phyloP scores from a whole-genome alignment of 192 early-diverging fungal species.

The Piromyces sp. region DNA sequence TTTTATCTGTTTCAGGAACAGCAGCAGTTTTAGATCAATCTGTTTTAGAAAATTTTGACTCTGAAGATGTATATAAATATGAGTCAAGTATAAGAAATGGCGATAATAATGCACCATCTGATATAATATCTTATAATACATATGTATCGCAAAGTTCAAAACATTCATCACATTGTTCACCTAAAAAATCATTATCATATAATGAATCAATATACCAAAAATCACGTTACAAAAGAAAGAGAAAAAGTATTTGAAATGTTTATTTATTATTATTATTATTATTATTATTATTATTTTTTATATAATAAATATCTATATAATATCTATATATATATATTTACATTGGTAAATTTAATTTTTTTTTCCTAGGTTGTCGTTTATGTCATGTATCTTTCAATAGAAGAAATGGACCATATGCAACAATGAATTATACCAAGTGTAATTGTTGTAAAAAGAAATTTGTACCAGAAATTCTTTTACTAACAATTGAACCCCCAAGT shows the following conservation, averaged over 20 bases:
- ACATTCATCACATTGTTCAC: neutral
- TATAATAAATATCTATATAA: no score
- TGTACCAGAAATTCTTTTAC: slow-evolving; percentile 57
- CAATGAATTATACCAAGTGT: slow-evolving; percentile 50
- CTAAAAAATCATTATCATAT: neutral
- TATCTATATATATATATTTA: no score
- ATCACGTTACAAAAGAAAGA: neutral
- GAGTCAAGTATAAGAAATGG: neutral
- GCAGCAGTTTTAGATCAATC: slow-evolving; percentile 37
- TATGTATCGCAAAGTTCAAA: neutral
- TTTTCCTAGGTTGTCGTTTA: slow-evolving; percentile 19
- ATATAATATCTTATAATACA: neutral
- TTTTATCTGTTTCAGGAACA: slow-evolving; percentile 54
- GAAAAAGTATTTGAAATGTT: neutral
- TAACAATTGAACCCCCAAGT: slow-evolving; percentile 53
- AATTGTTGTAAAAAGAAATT: slow-evolving; percentile 48
- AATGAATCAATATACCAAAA: neutral
- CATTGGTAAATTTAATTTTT: no score
- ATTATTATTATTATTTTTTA: no score
- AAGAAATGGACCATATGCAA: slow-evolving; percentile 43
- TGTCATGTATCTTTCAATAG: slow-evolving; percentile 48
- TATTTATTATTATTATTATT: no score
- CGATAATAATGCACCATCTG: neutral
- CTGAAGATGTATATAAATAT: neutral
- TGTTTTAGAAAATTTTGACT: neutral